Conservation (phyloP, 371 early-diverging fungal species). For the Entomophthora muscae region DNA sequence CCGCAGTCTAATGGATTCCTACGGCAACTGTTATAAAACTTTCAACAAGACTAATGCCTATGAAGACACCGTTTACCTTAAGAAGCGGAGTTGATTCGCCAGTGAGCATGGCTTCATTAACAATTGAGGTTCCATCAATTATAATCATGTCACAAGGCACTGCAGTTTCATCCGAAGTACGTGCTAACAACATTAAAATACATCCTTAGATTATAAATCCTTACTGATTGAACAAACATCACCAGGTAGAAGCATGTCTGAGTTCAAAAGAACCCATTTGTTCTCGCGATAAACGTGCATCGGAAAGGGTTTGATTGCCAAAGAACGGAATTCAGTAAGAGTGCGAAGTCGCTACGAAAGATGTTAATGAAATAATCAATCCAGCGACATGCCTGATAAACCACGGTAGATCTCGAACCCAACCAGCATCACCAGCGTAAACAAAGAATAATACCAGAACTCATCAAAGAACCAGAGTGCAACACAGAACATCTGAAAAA, state of each 20-base stretch:
- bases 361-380: no score
- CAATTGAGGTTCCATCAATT: slow-evolving; percentile 89
- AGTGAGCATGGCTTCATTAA: slow-evolving; percentile 99
- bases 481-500: slow-evolving; percentile 99
- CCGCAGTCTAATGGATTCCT: slow-evolving; percentile 61
- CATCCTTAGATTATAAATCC: not conserved
- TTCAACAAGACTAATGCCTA: no score
- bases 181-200: slow-evolving; percentile 19
- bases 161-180: slow-evolving; percentile 69
- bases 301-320: slow-evolving; percentile 84
- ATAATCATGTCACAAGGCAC: slow-evolving; percentile 97
- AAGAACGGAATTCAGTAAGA: slow-evolving; percentile 89
- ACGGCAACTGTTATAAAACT: no score
- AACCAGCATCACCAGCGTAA: slow-evolving; percentile 93
- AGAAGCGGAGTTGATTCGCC: slow-evolving; percentile 98
- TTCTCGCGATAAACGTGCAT: slow-evolving; percentile 61
- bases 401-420: slow-evolving; percentile 98
- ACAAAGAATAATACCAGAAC: slow-evolving; percentile 99
- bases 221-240: slow-evolving; percentile 78
- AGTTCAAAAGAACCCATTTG: slow-evolving; percentile 55
- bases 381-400: slow-evolving; percentile 58
- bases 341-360: slow-evolving; percentile 75
- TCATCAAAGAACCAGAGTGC: slow-evolving; percentile 98
- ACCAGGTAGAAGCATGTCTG: slow-evolving; percentile 89
- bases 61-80: no score